Evolutionary conservation across 176 grass and related monocot species (phyloP).

Genomic region (Ensete ventricosum): DNA sequence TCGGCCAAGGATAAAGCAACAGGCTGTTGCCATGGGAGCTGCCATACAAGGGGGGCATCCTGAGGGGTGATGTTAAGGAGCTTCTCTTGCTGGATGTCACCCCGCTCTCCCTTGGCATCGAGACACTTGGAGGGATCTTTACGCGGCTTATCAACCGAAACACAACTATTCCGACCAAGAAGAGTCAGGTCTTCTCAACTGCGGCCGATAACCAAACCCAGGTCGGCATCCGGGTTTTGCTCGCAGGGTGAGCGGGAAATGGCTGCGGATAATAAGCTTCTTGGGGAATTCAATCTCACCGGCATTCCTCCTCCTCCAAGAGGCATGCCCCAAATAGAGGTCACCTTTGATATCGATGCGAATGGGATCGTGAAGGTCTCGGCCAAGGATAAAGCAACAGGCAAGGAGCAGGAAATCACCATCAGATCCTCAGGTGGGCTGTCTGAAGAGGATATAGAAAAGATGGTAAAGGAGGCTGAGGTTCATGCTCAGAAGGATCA

Average conservation of each 20-base stretch:
- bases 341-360: no score
- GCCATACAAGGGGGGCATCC: constrained; percentile 36
- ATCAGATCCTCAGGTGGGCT: constrained; percentile 86
- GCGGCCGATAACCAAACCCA: no score
- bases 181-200: constrained; percentile 79
- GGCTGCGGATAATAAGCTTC: constrained; percentile 75
- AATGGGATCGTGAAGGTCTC: constrained; percentile 81
- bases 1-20: constrained; percentile 85
- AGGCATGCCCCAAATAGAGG: no score
- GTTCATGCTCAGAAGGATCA: constrained; percentile 75
- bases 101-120: constrained; percentile 77
- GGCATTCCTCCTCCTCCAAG: constrained; percentile 46
- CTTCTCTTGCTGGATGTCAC: constrained; percentile 91
- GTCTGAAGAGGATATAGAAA: constrained; percentile 68
- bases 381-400: constrained; percentile 65
- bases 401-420: constrained; percentile 85
- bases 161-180: constrained; percentile 89
- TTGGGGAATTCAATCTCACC: constrained; percentile 84
- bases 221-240: constrained; percentile 38
- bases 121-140: constrained; percentile 93
- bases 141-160: constrained; percentile 83
- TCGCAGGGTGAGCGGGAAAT: constrained; percentile 98
- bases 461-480: constrained; percentile 89
- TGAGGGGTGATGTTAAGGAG: constrained; percentile 91
- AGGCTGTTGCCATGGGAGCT: constrained; percentile 65